Evolutionary conservation across 1,284 basidiomycete species (phyloP).

Genomic region (Anthracocystis setariae): DNA sequence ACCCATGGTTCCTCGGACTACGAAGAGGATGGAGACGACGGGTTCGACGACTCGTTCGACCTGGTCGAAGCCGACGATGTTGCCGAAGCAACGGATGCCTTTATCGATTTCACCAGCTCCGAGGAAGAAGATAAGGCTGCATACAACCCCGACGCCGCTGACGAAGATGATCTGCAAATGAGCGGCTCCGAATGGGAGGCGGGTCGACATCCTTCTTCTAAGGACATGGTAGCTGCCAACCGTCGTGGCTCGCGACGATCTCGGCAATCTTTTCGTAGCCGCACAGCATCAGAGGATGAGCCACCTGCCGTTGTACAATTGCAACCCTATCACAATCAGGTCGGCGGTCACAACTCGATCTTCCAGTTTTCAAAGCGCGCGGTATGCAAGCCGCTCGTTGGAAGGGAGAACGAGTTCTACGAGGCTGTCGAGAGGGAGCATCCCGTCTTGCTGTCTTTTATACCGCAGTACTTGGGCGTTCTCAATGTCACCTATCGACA

Average conservation of each 20-base stretch:
- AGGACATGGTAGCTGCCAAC: conserved; percentile 1
- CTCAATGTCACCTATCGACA: conserved; percentile 90
- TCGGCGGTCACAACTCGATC: conserved; percentile 95
- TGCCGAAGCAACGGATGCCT: conserved; percentile 18
- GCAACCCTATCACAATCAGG: conserved; percentile 95
- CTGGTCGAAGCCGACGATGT: conserved; percentile 15
- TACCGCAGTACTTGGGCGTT: conserved; percentile 95
- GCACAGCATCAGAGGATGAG: conserved; percentile 4
- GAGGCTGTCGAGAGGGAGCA: conserved; percentile 93
- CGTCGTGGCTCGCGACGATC: conserved; percentile 10
- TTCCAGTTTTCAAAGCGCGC: conserved; percentile 98
- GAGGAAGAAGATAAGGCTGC: conserved; percentile 21
- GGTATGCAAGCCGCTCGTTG: conserved; percentile 98
- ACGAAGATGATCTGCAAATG: conserved; percentile 46
- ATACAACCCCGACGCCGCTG: conserved; percentile 29
- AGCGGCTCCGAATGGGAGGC: conserved; percentile 48
- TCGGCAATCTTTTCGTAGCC: background rate
- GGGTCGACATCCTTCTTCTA: background rate
- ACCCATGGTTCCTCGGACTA: conserved; percentile 39
- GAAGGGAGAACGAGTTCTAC: conserved; percentile 96
- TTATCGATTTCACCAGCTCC: conserved; percentile 21
- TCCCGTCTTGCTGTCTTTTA: conserved; percentile 88
- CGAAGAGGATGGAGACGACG: conserved; percentile 38
- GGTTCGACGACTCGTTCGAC: conserved; percentile 28
- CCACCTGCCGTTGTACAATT: conserved; percentile 77